These are phyloP conservation scores for Huntiella savannae DNA, from an alignment of 2,329 filamentous ascomycete genomes.

Conservation along the genomic window DNA sequence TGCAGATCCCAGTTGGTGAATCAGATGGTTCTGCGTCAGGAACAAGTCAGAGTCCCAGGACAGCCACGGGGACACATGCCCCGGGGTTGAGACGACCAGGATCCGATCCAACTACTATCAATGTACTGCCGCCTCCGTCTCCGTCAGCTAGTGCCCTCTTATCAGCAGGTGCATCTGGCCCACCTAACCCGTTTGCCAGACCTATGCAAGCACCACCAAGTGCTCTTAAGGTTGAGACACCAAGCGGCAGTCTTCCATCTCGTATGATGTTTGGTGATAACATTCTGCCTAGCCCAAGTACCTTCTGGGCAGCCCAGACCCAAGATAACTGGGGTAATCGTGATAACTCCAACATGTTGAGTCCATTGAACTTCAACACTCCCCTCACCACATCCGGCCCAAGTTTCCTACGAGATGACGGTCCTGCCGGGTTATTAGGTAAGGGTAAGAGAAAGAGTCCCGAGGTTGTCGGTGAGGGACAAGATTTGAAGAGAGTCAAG, in stretches of 20 bases:
- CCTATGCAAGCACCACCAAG: conserved; percentile 29
- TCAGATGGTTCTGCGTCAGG: background rate
- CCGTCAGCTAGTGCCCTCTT: conserved; percentile 71
- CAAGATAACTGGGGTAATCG: conserved; percentile 64
- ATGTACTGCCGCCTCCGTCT: conserved; percentile 82
- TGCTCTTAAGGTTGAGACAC: conserved; percentile 37
- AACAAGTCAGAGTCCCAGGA: conserved; percentile 40
- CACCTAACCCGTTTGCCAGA: conserved; percentile 86
- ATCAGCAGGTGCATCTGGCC: conserved; percentile 78
- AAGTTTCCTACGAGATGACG: conserved; percentile 42
- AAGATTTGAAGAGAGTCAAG: conserved; percentile 34
- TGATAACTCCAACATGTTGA: conserved; percentile 75
- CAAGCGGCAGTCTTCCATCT: conserved; percentile 83
- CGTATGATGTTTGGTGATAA: conserved; percentile 67
- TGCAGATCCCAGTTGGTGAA: conserved; percentile 67
- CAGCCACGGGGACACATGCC: conserved; percentile 22
- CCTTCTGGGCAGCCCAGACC: conserved; percentile 42
- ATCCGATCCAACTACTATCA: conserved; percentile 35
- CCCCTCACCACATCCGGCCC: conserved; percentile 46
- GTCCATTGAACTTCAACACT: conserved; percentile 81
- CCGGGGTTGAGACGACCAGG: conserved; percentile 2
- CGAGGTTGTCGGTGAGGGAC: conserved; percentile 25
- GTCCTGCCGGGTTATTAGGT: conserved; percentile 12
- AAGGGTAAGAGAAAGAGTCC: conserved; percentile 38
- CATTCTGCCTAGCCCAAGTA: conserved; percentile 74